Base-by-base conservation (phyloP, 1,284 basidiomycete genomes). In the Pseudozyma thailandica region DNA sequence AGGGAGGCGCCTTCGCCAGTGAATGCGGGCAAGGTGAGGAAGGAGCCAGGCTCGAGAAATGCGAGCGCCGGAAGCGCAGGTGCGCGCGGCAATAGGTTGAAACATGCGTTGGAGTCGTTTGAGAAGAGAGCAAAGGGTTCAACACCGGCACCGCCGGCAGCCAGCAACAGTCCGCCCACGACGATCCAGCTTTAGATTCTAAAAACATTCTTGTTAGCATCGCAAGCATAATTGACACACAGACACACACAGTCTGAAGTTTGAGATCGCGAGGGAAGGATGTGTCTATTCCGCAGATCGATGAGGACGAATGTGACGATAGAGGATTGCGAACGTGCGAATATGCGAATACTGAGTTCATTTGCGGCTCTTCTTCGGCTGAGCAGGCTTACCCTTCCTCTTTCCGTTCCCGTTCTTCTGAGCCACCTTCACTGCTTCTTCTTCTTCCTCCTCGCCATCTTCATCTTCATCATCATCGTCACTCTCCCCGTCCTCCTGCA, bases 281-380 rank as follows among this genome's bases (percentile, higher is more conserved):
- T n/a, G n/a, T n/a, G n/a, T n/a, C n/a, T n/a, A n/a, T n/a, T n/a
- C n/a, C n/a, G n/a, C n/a, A n/a, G n/a, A n/a, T n/a, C n/a, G n/a
- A n/a, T n/a, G n/a, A n/a, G n/a, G n/a, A n/a, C n/a, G n/a, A 31
- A 31, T 31, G 30, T 31, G 30, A 31, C 15, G 30, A 31, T 31
- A 15, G 30, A 31, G 15, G 8, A 7, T 7, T 8, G 8, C 7
- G 15, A 15, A 31, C 30, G 7, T 31, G 30, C 7, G 7, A 31
- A 31, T 7, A 31, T 31, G 30, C 30, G n/a, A n/a, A n/a, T 20
- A 10, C 6, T 18, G 12, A 45, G 13, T 9, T 50, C 18, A 65
- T 43, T 58, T 65, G 62, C 63, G 56, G 26, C 63, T 60, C 38
- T 56, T 66, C 25, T 60, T 60, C 0, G 63, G 6, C 30, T 56